Conservation (phyloP, 2,329 filamentous ascomycete genomes). For the Ophiostoma novo-ulmi region DNA sequence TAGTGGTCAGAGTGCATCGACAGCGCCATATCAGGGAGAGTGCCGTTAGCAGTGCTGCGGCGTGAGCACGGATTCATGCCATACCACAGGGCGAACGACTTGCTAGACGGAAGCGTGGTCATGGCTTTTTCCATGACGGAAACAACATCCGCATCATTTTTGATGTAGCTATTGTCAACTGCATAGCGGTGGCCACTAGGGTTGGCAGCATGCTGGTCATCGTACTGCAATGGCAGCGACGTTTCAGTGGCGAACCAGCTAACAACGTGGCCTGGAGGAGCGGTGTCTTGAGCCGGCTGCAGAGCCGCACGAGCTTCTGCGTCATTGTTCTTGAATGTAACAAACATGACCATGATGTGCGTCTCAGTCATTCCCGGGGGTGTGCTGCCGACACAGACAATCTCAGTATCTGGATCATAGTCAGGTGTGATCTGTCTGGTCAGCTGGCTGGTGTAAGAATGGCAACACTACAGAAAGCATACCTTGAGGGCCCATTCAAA, state of each 20-base stretch:
- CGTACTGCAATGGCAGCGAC: slow-evolving; percentile 40
- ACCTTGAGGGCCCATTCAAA: slow-evolving; percentile 26
- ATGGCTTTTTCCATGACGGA: slow-evolving; percentile 44
- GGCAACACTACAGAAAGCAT: slow-evolving; percentile 18
- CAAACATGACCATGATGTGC: slow-evolving; percentile 37
- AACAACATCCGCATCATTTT: slow-evolving; percentile 43
- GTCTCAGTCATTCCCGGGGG: slow-evolving; percentile 30
- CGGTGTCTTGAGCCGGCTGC: slow-evolving; percentile 35
- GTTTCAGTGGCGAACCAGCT: slow-evolving; percentile 31
- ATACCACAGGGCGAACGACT: slow-evolving; percentile 47
- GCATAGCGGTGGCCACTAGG: slow-evolving; percentile 46
- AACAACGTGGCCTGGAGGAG: slow-evolving; percentile 35
- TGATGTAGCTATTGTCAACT: slow-evolving; percentile 48
- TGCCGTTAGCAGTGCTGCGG: slow-evolving; percentile 26
- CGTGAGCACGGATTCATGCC: slow-evolving; percentile 45
- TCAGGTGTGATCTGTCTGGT: slow-evolving; percentile 27
- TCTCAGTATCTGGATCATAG: slow-evolving; percentile 38
- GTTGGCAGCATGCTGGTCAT: slow-evolving; percentile 42
- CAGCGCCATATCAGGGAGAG: slow-evolving; percentile 44
- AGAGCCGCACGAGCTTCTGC: slow-evolving; percentile 37
- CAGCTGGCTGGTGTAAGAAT: background rate
- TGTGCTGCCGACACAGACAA: slow-evolving; percentile 37
- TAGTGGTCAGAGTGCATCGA: slow-evolving; percentile 54
- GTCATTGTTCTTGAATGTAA: slow-evolving; percentile 39
- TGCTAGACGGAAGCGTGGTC: slow-evolving; percentile 42